Evolutionary conservation across 306 rosid genomes (phyloP).

Genomic region (Macrotyloma uniflorum): DNA sequence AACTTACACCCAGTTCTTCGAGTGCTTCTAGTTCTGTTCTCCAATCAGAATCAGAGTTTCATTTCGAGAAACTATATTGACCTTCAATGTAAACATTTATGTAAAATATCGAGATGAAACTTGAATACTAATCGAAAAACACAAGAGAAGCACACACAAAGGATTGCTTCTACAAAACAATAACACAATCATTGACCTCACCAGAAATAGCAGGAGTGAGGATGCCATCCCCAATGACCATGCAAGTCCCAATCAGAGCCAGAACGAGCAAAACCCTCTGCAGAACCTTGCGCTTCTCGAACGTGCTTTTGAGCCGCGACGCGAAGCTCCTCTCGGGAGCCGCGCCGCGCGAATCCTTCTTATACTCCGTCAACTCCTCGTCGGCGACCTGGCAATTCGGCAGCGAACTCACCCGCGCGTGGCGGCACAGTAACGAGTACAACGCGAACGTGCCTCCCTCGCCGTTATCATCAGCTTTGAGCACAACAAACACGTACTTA

Average conservation of each 20-base stretch:
- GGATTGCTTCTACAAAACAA: background rate
- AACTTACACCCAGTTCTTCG: background rate
- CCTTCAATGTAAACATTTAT: background rate
- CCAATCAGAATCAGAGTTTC: background rate
- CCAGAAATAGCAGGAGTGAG: constrained; percentile 95
- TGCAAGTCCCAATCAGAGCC: constrained; percentile 91
- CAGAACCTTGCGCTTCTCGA: constrained; percentile 76
- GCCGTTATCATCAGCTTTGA: constrained; percentile 91
- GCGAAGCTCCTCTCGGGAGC: constrained; percentile 46
- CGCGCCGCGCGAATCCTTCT: constrained; percentile 38
- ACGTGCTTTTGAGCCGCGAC: constrained; percentile 50
- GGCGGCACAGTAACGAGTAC: constrained; percentile 86
- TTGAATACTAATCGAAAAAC: background rate
- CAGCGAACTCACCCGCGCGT: constrained; percentile 71
- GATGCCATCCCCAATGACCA: constrained; percentile 98
- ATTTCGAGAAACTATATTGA: background rate
- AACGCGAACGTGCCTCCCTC: constrained; percentile 98
- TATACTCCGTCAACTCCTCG: constrained; percentile 73
- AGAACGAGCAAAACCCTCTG: constrained; percentile 82
- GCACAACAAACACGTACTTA: constrained; percentile 86
- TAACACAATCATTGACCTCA: constrained; percentile 12
- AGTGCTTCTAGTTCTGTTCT: background rate
- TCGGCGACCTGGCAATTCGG: constrained; percentile 80
- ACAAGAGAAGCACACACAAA: background rate
- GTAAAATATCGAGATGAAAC: background rate